A percentile compares a stretch with the other conserved stretches of the same genome.
Evolutionary conservation across 805 yeast species (phyloP).

Genomic region (Candida parachauliodes): DNA sequence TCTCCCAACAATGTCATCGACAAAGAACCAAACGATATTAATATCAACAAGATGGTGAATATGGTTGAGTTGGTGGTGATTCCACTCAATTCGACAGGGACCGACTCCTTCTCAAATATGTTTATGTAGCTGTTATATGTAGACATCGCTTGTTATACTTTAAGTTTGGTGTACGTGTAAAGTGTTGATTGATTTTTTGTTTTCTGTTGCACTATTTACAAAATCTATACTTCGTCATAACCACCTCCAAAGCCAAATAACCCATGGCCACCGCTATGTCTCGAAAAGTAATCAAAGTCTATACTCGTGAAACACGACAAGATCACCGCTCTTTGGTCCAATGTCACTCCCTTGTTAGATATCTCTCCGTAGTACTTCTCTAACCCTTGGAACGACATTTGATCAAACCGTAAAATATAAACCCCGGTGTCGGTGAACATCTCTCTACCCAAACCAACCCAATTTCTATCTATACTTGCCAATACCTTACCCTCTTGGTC

Average conservation of each 20-base stretch:
- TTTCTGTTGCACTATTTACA: not conserved
- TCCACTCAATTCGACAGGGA: constrained; percentile 20
- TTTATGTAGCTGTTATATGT: constrained; percentile 25
- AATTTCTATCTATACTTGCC: constrained; percentile 84
- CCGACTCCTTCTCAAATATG: constrained; percentile 18
- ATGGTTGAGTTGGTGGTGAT: constrained; percentile 16
- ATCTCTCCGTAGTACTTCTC: constrained; percentile 44
- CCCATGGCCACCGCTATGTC: constrained; percentile 67
- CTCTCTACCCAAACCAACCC: constrained; percentile 94
- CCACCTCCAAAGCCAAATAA: constrained; percentile 31
- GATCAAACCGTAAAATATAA: constrained; percentile 81
- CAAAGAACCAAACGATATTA: constrained; percentile 28
- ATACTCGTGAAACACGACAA: constrained; percentile 87
- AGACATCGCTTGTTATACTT: constrained; percentile 7
- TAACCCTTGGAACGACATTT: constrained; percentile 58
- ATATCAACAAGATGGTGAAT: constrained; percentile 19
- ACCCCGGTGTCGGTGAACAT: constrained; percentile 93
- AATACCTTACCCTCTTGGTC: constrained; percentile 57
- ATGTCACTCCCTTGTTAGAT: constrained; percentile 49
- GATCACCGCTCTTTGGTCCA: constrained; percentile 82
- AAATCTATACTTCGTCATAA: constrained; percentile 8
- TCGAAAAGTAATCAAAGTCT: constrained; percentile 95
- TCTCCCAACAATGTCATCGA: constrained; percentile 27
- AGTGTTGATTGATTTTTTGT: constrained; percentile 3
- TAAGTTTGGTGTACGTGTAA: not conserved